A percentile compares a stretch with the other conserved stretches of the same genome.
phyloP scores from a whole-genome alignment of 2,329 filamentous ascomycete species.

The Tolypocladium paradoxum region DNA sequence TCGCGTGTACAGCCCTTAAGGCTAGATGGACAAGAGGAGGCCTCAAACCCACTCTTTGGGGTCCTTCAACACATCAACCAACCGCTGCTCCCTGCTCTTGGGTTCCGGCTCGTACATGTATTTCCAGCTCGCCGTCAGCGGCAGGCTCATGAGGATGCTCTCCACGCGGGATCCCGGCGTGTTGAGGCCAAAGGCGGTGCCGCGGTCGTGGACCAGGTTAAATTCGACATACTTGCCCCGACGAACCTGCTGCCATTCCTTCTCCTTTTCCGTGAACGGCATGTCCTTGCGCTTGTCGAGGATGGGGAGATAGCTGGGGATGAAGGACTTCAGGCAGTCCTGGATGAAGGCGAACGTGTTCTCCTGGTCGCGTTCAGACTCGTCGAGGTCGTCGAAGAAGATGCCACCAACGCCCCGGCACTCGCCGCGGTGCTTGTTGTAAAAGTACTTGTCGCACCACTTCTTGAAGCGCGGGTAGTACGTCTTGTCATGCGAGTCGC shows the following conservation, averaged over 20 bases:
- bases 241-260: constrained; percentile 92
- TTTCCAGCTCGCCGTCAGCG: constrained; percentile 83
- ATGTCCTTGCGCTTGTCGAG: constrained; percentile 82
- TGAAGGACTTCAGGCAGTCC: constrained; percentile 74
- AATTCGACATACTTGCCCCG: constrained; percentile 97
- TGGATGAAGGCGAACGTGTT: constrained; percentile 84
- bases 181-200: constrained; percentile 87
- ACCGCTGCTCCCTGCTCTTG: constrained; percentile 64
- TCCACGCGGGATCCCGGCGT: constrained; percentile 87
- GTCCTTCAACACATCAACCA: constrained; percentile 60
- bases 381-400: constrained; percentile 97
- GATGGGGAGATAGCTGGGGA: constrained; percentile 86
- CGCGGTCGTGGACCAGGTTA: constrained; percentile 92
- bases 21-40: neutral
- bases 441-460: constrained; percentile 98
- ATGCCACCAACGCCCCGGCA: constrained; percentile 85
- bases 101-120: constrained; percentile 87
- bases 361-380: constrained; percentile 74
- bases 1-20: neutral
- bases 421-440: constrained; percentile 83
- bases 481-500: constrained; percentile 81
- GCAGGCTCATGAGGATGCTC: constrained; percentile 95
- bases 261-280: constrained; percentile 76
- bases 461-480: constrained; percentile 95
- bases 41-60: constrained; percentile 56